Evolutionary conservation across 2,329 filamentous ascomycete species (phyloP).

Genomic region (Phoma sp.): DNA sequence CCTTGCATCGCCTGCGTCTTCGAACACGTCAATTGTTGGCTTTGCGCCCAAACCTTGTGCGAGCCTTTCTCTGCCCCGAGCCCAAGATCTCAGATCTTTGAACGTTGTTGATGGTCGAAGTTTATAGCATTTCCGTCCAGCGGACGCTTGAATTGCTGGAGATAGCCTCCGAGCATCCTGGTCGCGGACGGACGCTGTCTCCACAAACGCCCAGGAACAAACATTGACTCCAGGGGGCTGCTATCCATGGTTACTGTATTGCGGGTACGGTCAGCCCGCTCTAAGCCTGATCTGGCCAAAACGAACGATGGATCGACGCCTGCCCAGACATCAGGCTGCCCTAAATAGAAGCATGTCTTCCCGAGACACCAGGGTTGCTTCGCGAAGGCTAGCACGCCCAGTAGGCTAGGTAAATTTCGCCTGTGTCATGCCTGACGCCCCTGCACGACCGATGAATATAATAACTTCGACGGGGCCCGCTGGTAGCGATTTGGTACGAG

Average conservation of each 20-base stretch:
- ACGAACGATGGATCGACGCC: slow-evolving; percentile 24
- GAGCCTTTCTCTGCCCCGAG: not conserved
- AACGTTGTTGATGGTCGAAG: not conserved
- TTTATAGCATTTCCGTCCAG: not conserved
- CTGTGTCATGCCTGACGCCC: slow-evolving; percentile 30
- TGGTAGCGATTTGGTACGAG: slow-evolving; percentile 19
- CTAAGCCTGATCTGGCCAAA: slow-evolving; percentile 17
- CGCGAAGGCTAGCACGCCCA: slow-evolving; percentile 33
- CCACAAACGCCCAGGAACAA: slow-evolving; percentile 26
- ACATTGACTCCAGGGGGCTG: slow-evolving; percentile 21
- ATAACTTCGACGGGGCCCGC: slow-evolving; percentile 30
- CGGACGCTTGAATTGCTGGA: slow-evolving; percentile 1
- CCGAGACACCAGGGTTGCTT: slow-evolving; percentile 22
- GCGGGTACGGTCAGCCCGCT: slow-evolving; percentile 8
- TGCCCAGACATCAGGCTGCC: slow-evolving; percentile 20
- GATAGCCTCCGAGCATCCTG: slow-evolving; percentile 1
- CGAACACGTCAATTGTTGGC: not conserved
- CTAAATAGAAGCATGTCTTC: slow-evolving; percentile 28
- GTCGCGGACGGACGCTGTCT: slow-evolving; percentile 16
- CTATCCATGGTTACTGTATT: slow-evolving; percentile 20
- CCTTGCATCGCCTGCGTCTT: slow-evolving; percentile 4
- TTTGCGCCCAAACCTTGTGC: not conserved
- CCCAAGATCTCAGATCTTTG: not conserved
- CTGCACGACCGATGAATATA: slow-evolving; percentile 26
- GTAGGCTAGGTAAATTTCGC: slow-evolving; percentile 32